A percentile compares a stretch with the other conserved stretches of the same genome.
Conservation (phyloP, 2,329 filamentous ascomycete genomes). For the Helminthosporium solani region DNA sequence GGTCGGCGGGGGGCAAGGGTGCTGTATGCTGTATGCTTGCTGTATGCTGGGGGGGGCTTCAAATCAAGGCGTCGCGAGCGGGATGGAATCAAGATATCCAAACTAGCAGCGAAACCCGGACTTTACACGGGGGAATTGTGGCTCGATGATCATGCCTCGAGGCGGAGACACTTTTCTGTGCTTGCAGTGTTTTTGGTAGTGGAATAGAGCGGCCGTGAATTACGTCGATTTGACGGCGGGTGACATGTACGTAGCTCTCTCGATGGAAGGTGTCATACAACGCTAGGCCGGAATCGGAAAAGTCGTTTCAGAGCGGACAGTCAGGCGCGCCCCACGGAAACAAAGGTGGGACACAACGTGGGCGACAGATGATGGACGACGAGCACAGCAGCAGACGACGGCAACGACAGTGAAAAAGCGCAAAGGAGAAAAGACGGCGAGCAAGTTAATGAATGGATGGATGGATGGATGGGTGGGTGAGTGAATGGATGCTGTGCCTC, state of each 20-base stretch:
- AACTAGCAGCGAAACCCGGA: constrained; percentile 6
- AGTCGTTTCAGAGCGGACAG: constrained; percentile 9
- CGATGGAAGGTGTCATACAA: constrained; percentile 8
- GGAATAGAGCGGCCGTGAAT: constrained; percentile 10
- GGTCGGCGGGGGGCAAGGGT: neutral
- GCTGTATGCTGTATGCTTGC: neutral
- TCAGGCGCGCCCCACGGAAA: constrained; percentile 8
- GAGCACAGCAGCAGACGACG: neutral
- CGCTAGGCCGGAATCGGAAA: constrained; percentile 9
- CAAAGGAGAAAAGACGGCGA: no score
- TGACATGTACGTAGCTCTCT: constrained; percentile 2
- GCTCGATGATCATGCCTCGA: constrained; percentile 19
- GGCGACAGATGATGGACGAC: neutral
- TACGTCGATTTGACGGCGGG: constrained; percentile 2
- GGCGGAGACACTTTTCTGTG: constrained; percentile 6
- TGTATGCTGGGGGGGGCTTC: neutral
- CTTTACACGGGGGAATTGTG: no score
- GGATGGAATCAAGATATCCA: constrained; percentile 7
- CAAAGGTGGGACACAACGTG: constrained; percentile 11
- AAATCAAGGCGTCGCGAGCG: no score
- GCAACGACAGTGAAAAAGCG: no score
- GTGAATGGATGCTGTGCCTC: no score
- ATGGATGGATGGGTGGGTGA: no score
- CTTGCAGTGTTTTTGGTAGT: constrained; percentile 15
- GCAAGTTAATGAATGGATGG: no score